Base-by-base conservation (phyloP, 164 flowering plant species). In the Macadamia integrifolia region DNA sequence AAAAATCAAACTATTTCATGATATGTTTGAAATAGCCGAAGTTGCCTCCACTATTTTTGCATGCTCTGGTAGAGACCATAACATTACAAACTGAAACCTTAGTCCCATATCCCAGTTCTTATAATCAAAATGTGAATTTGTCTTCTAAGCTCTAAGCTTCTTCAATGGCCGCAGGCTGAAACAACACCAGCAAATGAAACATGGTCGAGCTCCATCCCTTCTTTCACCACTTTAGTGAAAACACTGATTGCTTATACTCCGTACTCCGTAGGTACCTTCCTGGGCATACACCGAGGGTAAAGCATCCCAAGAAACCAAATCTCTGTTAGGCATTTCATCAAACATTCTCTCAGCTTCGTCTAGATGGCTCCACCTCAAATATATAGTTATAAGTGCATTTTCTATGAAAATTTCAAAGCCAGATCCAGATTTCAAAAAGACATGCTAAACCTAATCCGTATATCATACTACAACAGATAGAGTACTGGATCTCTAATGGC, bases 231-330 rank as follows among this genome's bases (percentile, higher is more conserved):
- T 56, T 81, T 83, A 49, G 75, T 15, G 65, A 90, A 91, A 14
- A 75, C 65, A 62, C 7, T 18, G 62, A 87, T 79, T 1, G 88
- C 89, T 73, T 90, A 82, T 1, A 74, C 2, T 56, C 87, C 93
- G 69, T 23, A 23, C 23, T 23, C 23, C 23, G 23, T 74, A 72
- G 73, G 66, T 73, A 43, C 88, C 93, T 57, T 81, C 87, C 70
- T 91, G 96, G 60, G 80, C 65, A 61, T 82, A 88, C 35, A 94
- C 97, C 15, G 93, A 88, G 3, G 91, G 66, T 75, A 91, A 67
- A 8, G 96, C 86, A 71, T 88, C 88, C 95, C 96, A 93, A 0
- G 98, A 88, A 65, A 93, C 87, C 72, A 77, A 71, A 83, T 90
- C 98, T 74, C 74, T 84, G 15, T 40, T 48, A 9, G 74, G 76